Evolutionary conservation across 2,329 filamentous ascomycete species (phyloP).

Genomic region (Colletotrichum sp.): DNA sequence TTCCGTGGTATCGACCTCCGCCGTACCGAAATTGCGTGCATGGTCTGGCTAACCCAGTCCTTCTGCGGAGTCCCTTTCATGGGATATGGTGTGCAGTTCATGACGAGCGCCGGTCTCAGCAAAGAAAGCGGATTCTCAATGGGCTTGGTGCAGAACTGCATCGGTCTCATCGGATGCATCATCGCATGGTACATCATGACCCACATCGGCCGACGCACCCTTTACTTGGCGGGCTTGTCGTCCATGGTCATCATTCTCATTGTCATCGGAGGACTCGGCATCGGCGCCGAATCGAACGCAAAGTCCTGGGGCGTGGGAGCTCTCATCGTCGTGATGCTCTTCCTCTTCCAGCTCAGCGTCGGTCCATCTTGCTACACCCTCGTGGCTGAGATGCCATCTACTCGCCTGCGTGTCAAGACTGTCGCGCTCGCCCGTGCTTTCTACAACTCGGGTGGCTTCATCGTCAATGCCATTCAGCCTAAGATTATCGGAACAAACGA

Average conservation of each 20-base stretch:
- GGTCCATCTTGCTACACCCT: conserved; percentile 49
- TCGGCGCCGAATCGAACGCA: conserved; percentile 34
- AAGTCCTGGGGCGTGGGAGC: conserved; percentile 41
- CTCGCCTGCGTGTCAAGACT: conserved; percentile 50
- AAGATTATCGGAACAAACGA: conserved; percentile 20
- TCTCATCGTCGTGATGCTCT: conserved; percentile 49
- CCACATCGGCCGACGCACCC: conserved; percentile 41
- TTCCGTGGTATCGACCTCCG: conserved; percentile 28
- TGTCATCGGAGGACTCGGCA: conserved; percentile 36
- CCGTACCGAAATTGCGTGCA: conserved; percentile 30
- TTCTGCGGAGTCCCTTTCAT: conserved; percentile 27
- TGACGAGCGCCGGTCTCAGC: conserved; percentile 29
- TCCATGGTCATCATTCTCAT: conserved; percentile 43
- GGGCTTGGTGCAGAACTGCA: conserved; percentile 43
- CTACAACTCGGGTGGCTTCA: conserved; percentile 45
- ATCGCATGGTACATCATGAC: conserved; percentile 45
- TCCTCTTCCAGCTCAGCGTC: conserved; percentile 41
- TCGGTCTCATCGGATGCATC: conserved; percentile 46
- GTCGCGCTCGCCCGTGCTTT: conserved; percentile 48
- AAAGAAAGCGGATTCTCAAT: conserved; percentile 36
- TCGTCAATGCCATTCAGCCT: conserved; percentile 30
- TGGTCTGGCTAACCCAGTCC: conserved; percentile 30
- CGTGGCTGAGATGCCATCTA: conserved; percentile 47
- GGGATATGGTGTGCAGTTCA: conserved; percentile 19
- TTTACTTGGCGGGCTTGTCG: conserved; percentile 42